Conservation (phyloP, 495 filamentous ascomycete species). For the Thermochaetoides thermophila region DNA sequence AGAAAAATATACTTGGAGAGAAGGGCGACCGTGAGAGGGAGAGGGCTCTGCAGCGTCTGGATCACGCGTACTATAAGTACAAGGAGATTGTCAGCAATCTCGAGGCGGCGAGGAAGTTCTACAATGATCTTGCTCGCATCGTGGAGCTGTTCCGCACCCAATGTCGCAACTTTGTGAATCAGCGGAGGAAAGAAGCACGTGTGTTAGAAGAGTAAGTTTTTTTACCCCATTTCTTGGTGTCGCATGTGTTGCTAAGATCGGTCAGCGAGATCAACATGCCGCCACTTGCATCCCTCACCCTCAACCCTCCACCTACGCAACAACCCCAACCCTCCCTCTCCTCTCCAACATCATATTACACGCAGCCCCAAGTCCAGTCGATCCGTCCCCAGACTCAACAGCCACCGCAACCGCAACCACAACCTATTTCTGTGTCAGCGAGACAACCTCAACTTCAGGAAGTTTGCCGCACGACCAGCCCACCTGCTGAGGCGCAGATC, state of each 20-base stretch:
- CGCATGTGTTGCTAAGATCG: conserved; percentile 2
- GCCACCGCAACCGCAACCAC: conserved; percentile 1
- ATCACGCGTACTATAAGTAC: conserved; percentile 88
- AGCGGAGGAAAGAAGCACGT: conserved; percentile 65
- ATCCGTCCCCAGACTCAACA: conserved; percentile 11
- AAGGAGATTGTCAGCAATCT: conserved; percentile 85
- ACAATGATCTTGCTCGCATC: conserved; percentile 85
- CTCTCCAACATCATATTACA: conserved; percentile 14
- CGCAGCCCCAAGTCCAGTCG: conserved; percentile 9
- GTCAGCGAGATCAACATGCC: conserved; percentile 36
- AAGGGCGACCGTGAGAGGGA: conserved; percentile 65
- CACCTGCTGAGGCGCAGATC: conserved; percentile 29
- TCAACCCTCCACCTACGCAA: conserved; percentile 11
- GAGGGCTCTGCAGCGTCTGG: conserved; percentile 70
- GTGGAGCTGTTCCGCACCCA: conserved; percentile 61
- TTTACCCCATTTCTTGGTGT: background rate
- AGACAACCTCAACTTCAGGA: conserved; percentile 20
- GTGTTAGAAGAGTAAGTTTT: conserved; percentile 53
- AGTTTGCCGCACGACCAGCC: conserved; percentile 18
- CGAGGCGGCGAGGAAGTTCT: conserved; percentile 84
- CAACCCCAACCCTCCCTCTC: conserved; percentile 6
- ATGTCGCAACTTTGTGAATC: conserved; percentile 60
- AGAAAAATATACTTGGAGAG: conserved; percentile 53
- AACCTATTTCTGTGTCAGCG: too few species aligned
- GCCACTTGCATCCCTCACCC: conserved; percentile 28